Evolutionary conservation across 2,329 filamentous ascomycete genomes (phyloP).

Genomic region (Beauveria sp.): DNA sequence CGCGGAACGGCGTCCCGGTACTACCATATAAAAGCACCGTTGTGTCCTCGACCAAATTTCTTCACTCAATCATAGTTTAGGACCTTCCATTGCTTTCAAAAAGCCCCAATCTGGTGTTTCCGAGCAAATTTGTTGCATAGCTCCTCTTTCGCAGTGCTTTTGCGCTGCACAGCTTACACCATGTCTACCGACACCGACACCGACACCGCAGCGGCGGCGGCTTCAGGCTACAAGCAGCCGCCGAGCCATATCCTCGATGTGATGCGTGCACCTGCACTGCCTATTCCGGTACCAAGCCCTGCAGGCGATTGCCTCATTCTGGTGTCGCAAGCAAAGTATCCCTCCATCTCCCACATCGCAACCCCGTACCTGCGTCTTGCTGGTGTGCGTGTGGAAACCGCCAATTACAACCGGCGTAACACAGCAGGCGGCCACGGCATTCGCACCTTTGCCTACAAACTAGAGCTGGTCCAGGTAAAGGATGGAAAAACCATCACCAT

Average conservation of each 20-base stretch:
- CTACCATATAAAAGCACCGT: constrained; percentile 4
- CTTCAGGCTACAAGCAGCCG: constrained; percentile 5
- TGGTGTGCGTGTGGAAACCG: constrained; percentile 1
- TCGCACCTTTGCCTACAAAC: constrained; percentile 2
- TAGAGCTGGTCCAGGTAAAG: constrained; percentile 1
- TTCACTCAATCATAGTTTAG: background rate
- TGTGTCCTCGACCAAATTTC: constrained; percentile 1
- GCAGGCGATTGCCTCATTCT: constrained; percentile 1
- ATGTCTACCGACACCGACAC: background rate
- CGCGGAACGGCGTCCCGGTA: background rate
- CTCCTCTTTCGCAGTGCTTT: background rate
- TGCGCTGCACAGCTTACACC: background rate
- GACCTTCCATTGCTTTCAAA: background rate
- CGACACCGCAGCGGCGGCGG: constrained; percentile 1
- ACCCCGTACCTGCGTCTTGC: constrained; percentile 1
- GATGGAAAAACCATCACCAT: background rate
- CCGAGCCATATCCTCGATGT: constrained; percentile 2
- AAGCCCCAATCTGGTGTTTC: background rate
- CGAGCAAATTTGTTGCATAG: background rate
- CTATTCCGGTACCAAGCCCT: background rate
- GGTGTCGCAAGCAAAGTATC: constrained; percentile 1
- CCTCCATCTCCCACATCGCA: constrained; percentile 1
- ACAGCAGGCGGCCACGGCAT: constrained; percentile 5
- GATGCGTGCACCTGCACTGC: constrained; percentile 6
- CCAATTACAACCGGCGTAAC: constrained; percentile 4